Conservation (phyloP, 805 yeast species). For the Yamadazyma insecticola region DNA sequence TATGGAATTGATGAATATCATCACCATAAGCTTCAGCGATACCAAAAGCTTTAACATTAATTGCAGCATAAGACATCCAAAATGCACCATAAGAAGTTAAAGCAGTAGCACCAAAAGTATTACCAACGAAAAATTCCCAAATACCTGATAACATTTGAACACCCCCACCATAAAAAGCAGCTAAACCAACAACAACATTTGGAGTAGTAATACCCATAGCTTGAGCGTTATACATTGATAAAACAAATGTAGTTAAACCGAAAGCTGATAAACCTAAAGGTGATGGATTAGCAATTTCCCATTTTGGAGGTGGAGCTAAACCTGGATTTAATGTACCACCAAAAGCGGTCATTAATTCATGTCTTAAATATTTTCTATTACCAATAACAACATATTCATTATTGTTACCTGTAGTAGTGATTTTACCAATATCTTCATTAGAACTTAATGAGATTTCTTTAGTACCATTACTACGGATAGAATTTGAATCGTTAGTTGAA, state of each 20-base stretch:
- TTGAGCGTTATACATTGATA: constrained; percentile 52
- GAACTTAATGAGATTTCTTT: constrained; percentile 11
- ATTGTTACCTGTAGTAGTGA: constrained; percentile 31
- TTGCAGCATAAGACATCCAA: constrained; percentile 33
- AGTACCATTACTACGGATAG: too few species aligned
- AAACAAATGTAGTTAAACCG: constrained; percentile 60
- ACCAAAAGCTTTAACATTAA: constrained; percentile 26
- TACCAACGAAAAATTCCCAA: constrained; percentile 63
- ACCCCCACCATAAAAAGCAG: constrained; percentile 62
- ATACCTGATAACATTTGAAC: constrained; percentile 61
- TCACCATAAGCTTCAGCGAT: constrained; percentile 27
- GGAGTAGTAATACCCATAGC: constrained; percentile 53
- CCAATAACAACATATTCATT: constrained; percentile 33
- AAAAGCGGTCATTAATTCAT: constrained; percentile 38
- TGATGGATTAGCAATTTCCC: constrained; percentile 63
- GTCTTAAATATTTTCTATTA: constrained; percentile 27
- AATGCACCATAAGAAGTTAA: constrained; percentile 47
- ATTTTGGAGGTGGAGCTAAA: constrained; percentile 39
- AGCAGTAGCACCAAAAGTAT: constrained; percentile 70
- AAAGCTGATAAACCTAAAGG: constrained; percentile 64
- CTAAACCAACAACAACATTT: constrained; percentile 54
- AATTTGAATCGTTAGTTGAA: constrained; percentile 8
- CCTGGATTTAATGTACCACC: constrained; percentile 38
- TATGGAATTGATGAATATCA: constrained; percentile 19
- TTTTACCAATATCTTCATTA: constrained; percentile 13